Base-by-base conservation (phyloP, 768 basidiomycete genomes). In the Paxillus rubicundulus region DNA sequence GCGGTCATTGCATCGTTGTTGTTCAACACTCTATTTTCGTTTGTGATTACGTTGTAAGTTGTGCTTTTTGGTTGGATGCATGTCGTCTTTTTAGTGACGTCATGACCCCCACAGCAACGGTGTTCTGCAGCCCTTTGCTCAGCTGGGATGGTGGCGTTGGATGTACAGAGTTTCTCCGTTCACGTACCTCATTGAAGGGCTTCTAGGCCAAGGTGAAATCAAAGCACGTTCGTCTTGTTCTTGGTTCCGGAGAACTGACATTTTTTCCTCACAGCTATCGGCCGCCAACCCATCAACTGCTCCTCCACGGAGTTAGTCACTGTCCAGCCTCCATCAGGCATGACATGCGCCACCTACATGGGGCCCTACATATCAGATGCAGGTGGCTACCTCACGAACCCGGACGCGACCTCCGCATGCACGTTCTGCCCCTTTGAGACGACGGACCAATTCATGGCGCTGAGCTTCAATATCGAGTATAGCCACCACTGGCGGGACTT, bases 301-400 rank as follows among this genome's bases (percentile, higher is more conserved):
- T 66, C 81, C 1, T 48, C 67, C 1, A 62, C 68, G 45, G 88
- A 90, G 66, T 71, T 78, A 24, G 77, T 82, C 44, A 61, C 62
- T 8, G 63, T 90, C 33, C 64, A 77, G 10, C 81, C 87, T 1
- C 81, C 83, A 1, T 53, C 68, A 1, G 84, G 82, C 2, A 58
- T 73, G 53, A 81, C 74, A 4, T 90, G 89, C 60, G 59, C 57
- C 4, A 52, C 72, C 4, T 89, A 81, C 63, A 69, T 86, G 63
- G 43, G 65, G 18, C 61, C 70, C 0, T 90, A 77, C 68, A 81
- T 85, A 13, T 52, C 64, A 0, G 37, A 56, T 1, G 71, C 74
- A 5, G 81, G 86, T 0, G 86, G 86, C 9, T 84, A 83, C 56
- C 65, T 89, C 24, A 59, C 72, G 24, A 78, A 86, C 57, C 74